A percentile compares a stretch with the other conserved stretches of the same genome.
Conservation (phyloP, 352 stramenopile species). For the Thalassiosira hispida region DNA sequence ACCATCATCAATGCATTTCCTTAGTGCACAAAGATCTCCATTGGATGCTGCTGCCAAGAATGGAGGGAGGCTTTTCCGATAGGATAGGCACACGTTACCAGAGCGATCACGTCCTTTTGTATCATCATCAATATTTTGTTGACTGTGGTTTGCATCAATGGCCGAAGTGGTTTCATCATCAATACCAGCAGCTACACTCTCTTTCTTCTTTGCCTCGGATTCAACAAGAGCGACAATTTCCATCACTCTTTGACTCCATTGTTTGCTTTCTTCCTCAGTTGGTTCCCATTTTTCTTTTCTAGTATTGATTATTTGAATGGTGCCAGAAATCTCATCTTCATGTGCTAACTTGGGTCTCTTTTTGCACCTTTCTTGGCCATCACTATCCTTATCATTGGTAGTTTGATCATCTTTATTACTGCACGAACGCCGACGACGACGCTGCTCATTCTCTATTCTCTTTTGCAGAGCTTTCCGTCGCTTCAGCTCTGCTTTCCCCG, state of each 20-base stretch:
- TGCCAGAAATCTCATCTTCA: neutral
- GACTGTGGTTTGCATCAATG: conserved; percentile 9
- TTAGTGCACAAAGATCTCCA: conserved; percentile 39
- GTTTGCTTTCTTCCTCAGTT: conserved; percentile 58
- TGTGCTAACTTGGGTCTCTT: conserved; percentile 38
- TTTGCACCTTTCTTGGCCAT: conserved; percentile 9
- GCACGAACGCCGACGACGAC: neutral
- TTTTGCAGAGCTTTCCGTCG: conserved; percentile 17
- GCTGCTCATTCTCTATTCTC: conserved; percentile 33
- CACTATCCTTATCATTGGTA: neutral
- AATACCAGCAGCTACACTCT: neutral
- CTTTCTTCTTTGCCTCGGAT: conserved; percentile 36
- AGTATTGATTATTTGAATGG: conserved; percentile 10
- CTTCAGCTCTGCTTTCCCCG: conserved; percentile 54
- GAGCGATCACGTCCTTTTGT: conserved; percentile 44
- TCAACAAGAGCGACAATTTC: conserved; percentile 63
- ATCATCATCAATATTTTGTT: neutral
- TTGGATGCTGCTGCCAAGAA: conserved; percentile 46
- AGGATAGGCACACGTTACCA: conserved; percentile 55
- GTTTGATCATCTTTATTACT: neutral
- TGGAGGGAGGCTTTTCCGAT: conserved; percentile 64
- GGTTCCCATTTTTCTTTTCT: conserved; percentile 49
- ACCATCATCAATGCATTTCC: conserved; percentile 22
- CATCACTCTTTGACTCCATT: conserved; percentile 69
- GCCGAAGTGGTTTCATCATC: neutral